Percentiles rank a stretch among this genome's conserved stretches.
Evolutionary conservation across 805 yeast genomes (phyloP).

Genomic region (Blastobotrys mokoenaii): DNA sequence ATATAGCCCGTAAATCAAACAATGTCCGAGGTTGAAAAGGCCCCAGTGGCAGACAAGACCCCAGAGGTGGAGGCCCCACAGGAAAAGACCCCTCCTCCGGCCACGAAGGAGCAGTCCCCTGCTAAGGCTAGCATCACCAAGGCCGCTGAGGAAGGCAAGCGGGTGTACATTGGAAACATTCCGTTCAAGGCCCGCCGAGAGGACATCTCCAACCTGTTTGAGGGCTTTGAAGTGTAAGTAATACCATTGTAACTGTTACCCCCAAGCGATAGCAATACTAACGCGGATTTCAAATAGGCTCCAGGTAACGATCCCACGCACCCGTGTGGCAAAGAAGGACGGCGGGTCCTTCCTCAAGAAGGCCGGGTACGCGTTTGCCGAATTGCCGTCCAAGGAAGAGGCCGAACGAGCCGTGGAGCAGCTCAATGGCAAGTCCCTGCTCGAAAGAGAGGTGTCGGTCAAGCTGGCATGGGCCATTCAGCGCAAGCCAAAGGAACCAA

Average conservation of each 20-base stretch:
- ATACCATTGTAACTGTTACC: not conserved
- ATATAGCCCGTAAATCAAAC: too few species aligned
- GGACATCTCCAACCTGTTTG: constrained; percentile 39
- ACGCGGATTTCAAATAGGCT: not conserved
- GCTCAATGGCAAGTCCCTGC: constrained; percentile 29
- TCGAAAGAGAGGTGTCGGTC: constrained; percentile 18
- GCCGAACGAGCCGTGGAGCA: constrained; percentile 34
- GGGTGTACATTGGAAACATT: constrained; percentile 49
- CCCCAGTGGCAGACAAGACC: not conserved
- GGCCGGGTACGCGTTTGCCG: constrained; percentile 50
- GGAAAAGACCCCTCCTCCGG: not conserved
- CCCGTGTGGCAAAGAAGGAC: constrained; percentile 25
- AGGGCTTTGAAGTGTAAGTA: constrained; percentile 40
- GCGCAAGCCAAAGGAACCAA: constrained; percentile 13
- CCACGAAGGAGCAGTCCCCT: too few species aligned
- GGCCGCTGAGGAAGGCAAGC: constrained; percentile 18
- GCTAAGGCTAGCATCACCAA: too few species aligned
- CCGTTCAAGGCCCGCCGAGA: constrained; percentile 44
- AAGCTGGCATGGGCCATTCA: constrained; percentile 33
- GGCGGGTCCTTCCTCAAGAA: constrained; percentile 12
- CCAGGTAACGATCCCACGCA: constrained; percentile 22
- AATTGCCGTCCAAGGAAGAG: constrained; percentile 34
- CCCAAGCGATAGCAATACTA: not conserved
- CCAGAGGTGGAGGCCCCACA: not conserved
- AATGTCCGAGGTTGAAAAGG: too few species aligned